These are phyloP conservation scores for Russula olivacea DNA, from an alignment of 768 basidiomycete genomes.

Conservation along the genomic window DNA sequence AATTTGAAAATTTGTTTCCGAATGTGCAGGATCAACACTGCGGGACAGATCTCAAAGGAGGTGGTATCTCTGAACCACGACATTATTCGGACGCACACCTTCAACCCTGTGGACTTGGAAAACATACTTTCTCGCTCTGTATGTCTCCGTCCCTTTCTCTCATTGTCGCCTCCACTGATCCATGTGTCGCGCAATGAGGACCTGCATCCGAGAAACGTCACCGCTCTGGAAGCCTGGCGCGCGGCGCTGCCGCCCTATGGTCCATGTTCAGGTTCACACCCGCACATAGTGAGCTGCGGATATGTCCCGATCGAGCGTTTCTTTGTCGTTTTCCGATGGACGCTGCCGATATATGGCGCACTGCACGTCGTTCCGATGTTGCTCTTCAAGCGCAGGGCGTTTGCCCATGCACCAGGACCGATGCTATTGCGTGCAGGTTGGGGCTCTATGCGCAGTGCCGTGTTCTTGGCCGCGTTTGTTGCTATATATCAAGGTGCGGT, in stretches of 20 bases:
- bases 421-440: slow-evolving; percentile 59
- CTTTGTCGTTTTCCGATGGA: slow-evolving; percentile 77
- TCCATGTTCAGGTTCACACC: slow-evolving; percentile 73
- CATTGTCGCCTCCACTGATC: neutral
- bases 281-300: slow-evolving; percentile 55
- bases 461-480: slow-evolving; percentile 83
- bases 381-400: slow-evolving; percentile 67
- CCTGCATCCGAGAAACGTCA: slow-evolving; percentile 8
- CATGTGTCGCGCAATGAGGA: neutral
- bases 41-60: slow-evolving; percentile 13
- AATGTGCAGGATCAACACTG: slow-evolving; percentile 22
- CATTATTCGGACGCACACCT: slow-evolving; percentile 7
- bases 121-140: slow-evolving; percentile 10
- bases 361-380: slow-evolving; percentile 84
- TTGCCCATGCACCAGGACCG: slow-evolving; percentile 56
- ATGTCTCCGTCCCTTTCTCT: neutral
- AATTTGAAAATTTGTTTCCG: neutral
- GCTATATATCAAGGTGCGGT: slow-evolving; percentile 62
- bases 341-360: slow-evolving; percentile 79
- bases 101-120: slow-evolving; percentile 9
- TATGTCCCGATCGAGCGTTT: slow-evolving; percentile 61
- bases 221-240: slow-evolving; percentile 6
- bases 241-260: slow-evolving; percentile 40
- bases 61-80: slow-evolving; percentile 14
- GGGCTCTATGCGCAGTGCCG: slow-evolving; percentile 77